Conservation (phyloP, 441 rosid genomes). For the Gossypium trilobum region DNA sequence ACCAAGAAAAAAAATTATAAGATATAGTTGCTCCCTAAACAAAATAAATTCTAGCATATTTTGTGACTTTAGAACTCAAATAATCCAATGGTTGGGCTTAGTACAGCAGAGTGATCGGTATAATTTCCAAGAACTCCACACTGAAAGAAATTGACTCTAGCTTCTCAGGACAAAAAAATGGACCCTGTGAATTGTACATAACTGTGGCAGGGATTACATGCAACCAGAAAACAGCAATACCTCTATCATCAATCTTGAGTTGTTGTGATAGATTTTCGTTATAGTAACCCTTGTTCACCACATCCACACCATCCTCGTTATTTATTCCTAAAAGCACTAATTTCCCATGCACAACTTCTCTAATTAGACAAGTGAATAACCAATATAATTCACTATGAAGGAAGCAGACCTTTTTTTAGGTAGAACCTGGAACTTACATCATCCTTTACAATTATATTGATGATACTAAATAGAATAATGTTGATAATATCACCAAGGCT, state of each 20-base stretch:
- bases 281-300: background rate
- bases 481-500: background rate
- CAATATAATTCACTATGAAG: background rate
- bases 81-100: background rate
- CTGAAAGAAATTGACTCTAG: background rate
- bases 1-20: background rate
- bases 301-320: background rate
- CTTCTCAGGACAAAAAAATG: background rate
- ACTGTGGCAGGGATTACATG: background rate
- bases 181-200: background rate
- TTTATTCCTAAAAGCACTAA: background rate
- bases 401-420: background rate
- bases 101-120: background rate
- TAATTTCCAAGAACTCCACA: background rate
- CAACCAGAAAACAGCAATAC: background rate
- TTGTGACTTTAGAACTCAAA: background rate
- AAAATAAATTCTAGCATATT: background rate
- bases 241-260: background rate
- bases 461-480: background rate
- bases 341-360: constrained; percentile 1
- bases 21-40: background rate
- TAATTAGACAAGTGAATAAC: background rate
- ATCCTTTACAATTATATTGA: background rate
- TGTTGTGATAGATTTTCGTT: background rate
- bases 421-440: background rate